These are phyloP conservation scores for Geum urbanum DNA, from an alignment of 306 rosid genomes.

Conservation along the genomic window DNA sequence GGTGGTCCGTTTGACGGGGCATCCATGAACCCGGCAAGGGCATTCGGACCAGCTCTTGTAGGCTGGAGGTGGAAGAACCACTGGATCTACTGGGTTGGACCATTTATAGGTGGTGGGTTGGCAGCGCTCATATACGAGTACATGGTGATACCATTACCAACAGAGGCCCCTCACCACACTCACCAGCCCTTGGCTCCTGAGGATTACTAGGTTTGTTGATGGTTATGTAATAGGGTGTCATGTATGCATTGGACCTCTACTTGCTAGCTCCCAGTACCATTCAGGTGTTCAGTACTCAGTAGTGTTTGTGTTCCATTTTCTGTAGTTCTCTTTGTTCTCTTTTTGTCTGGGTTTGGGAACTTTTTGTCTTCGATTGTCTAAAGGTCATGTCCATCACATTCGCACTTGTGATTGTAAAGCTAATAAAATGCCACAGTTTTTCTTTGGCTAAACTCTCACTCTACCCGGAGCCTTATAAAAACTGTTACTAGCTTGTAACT, in stretches of 20 bases:
- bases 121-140: slow-evolving; percentile 79
- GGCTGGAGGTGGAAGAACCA: slow-evolving; percentile 90
- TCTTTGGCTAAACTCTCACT: not conserved
- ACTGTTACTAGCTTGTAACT: not conserved
- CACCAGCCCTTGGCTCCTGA: slow-evolving; percentile 95
- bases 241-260: not conserved
- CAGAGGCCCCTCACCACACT: slow-evolving; percentile 53
- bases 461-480: not conserved
- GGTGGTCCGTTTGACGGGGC: slow-evolving; percentile 96
- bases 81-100: slow-evolving; percentile 96
- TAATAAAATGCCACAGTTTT: slow-evolving; percentile 7
- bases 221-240: not conserved
- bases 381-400: not conserved
- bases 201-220: slow-evolving; percentile 53
- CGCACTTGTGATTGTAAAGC: slow-evolving; percentile 10
- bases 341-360: not conserved
- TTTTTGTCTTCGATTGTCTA: not conserved
- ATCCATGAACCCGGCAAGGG: slow-evolving; percentile 91
- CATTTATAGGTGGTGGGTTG: slow-evolving; percentile 73
- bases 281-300: not conserved
- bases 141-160: slow-evolving; percentile 75
- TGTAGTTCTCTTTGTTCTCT: not conserved
- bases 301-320: slow-evolving; percentile 18
- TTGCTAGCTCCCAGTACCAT: not conserved
- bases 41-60: slow-evolving; percentile 87